These are phyloP conservation scores for Cyberlindnera xishuangbannaensis DNA, from an alignment of 805 yeast species.

Conservation along the genomic window DNA sequence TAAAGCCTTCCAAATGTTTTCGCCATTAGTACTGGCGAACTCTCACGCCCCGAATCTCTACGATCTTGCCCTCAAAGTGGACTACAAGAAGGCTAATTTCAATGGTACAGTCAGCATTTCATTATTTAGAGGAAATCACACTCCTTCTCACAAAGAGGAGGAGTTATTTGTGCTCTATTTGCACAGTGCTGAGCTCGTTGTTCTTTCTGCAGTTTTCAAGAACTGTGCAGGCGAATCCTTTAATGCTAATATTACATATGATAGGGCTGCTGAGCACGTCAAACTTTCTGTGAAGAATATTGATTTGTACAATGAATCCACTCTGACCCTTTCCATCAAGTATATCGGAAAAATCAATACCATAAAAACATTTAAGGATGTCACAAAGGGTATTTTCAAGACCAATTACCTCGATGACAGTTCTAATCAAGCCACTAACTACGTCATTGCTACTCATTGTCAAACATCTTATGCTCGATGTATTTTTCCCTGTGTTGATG, in stretches of 20 bases:
- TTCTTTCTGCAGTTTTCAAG: conserved; percentile 11
- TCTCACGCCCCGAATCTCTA: conserved; percentile 29
- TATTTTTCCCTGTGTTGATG: conserved; percentile 69
- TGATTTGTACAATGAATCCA: conserved; percentile 6
- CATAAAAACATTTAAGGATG: conserved; percentile 40
- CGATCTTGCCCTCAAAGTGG: conserved; percentile 32
- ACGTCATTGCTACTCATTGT: conserved; percentile 61
- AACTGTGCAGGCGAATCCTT: conserved; percentile 19
- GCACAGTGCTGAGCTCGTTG: conserved; percentile 32
- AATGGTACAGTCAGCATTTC: conserved; percentile 33
- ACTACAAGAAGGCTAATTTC: conserved; percentile 43
- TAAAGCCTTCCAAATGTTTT: too few relatives aligned
- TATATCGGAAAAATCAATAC: conserved; percentile 19
- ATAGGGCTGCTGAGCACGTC: conserved; percentile 24
- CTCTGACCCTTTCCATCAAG: conserved; percentile 8
- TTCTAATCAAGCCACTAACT: conserved; percentile 44
- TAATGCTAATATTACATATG: conserved; percentile 33
- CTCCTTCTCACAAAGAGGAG: background rate
- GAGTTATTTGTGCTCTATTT: conserved; percentile 25
- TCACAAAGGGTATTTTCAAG: conserved; percentile 61
- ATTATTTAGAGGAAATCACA: conserved; percentile 18
- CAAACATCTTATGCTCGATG: conserved; percentile 62
- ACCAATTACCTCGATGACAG: conserved; percentile 52
- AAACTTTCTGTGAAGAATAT: conserved; percentile 15
- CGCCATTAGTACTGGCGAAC: conserved; percentile 19